Evolutionary conservation across 495 filamentous ascomycete genomes (phyloP).

Genomic region (Penicillium arizonense): DNA sequence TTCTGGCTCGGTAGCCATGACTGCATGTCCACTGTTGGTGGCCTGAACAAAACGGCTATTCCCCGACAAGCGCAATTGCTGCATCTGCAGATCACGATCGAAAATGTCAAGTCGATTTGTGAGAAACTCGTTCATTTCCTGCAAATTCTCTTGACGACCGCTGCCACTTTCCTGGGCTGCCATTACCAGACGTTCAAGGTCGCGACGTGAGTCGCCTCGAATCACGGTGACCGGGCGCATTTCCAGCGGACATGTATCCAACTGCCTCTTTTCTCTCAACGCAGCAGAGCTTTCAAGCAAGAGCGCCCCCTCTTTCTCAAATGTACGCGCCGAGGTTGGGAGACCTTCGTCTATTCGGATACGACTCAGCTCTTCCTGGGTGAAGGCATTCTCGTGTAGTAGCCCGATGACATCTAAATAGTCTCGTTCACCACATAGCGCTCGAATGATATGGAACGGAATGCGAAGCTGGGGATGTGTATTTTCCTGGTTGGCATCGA

Average conservation of each 20-base stretch:
- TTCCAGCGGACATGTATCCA: not conserved
- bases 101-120: too few relatives aligned
- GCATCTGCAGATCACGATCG: too few relatives aligned
- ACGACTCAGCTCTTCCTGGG: not conserved
- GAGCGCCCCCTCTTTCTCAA: conserved; percentile 3
- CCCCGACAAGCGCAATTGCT: too few relatives aligned
- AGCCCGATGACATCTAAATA: conserved; percentile 2
- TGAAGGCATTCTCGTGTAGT: not conserved
- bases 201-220: too few relatives aligned
- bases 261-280: conserved; percentile 6
- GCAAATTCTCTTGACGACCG: too few relatives aligned
- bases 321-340: not conserved
- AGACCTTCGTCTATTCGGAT: not conserved
- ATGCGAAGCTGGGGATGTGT: not conserved
- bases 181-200: too few relatives aligned
- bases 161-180: too few relatives aligned
- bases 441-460: not conserved
- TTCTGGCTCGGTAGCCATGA: too few relatives aligned
- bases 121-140: too few relatives aligned
- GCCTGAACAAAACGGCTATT: too few relatives aligned
- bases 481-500: conserved; percentile 24
- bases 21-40: too few relatives aligned
- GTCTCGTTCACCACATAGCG: conserved; percentile 3
- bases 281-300: conserved; percentile 4
- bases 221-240: too few relatives aligned